Evolutionary conservation across 257 asterid species (phyloP).

Genomic region (Sherardia arvensis): DNA sequence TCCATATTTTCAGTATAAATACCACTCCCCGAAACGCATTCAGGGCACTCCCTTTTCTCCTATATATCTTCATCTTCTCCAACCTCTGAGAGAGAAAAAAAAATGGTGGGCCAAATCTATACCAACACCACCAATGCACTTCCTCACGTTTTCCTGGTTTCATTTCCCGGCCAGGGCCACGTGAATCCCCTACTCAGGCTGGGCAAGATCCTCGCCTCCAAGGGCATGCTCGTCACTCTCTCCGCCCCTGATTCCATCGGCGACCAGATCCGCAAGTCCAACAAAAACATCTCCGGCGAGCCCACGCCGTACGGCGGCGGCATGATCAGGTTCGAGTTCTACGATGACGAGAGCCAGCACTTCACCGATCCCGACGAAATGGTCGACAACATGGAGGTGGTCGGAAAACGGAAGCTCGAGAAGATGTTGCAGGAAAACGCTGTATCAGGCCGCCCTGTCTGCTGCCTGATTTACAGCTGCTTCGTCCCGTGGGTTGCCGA

Average conservation of each 20-base stretch:
- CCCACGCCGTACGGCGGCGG: constrained; percentile 54
- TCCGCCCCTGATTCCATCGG: constrained; percentile 53
- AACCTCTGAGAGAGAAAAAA: neutral
- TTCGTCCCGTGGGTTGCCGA: constrained; percentile 74
- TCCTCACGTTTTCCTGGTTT: constrained; percentile 47
- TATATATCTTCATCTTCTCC: neutral
- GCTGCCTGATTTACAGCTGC: constrained; percentile 52
- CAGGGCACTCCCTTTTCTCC: neutral
- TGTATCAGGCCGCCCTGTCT: constrained; percentile 50
- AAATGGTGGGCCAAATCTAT: constrained; percentile 25
- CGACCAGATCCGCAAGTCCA: constrained; percentile 34
- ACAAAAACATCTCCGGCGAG: constrained; percentile 21
- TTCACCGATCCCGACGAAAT: constrained; percentile 22
- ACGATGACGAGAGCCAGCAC: constrained; percentile 38
- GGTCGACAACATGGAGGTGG: constrained; percentile 33
- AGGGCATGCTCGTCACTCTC: constrained; percentile 47
- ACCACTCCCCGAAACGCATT: neutral
- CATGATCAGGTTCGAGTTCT: constrained; percentile 50
- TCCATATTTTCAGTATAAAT: neutral
- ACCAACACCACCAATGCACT: constrained; percentile 14
- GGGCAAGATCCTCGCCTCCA: constrained; percentile 49
- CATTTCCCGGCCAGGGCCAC: constrained; percentile 75
- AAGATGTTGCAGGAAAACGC: constrained; percentile 33
- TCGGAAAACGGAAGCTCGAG: constrained; percentile 32
- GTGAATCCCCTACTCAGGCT: constrained; percentile 70